phyloP scores from a whole-genome alignment of 1,284 basidiomycete genomes.

The Pholiota adiposa region DNA sequence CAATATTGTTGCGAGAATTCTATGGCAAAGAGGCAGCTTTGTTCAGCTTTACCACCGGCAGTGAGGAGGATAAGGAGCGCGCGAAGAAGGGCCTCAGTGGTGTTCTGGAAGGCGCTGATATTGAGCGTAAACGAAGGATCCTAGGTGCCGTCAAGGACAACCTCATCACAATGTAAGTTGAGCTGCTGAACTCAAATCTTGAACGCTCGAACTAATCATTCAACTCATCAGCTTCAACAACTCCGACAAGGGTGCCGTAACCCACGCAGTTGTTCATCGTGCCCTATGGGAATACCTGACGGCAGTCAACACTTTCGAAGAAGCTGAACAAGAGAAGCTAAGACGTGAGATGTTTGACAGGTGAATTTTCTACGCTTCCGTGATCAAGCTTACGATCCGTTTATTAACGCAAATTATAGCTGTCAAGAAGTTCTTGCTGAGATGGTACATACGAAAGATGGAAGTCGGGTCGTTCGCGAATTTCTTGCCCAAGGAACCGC shows the following conservation, averaged over 20 bases:
- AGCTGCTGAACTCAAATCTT: not conserved
- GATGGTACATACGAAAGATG: slow-evolving; percentile 91
- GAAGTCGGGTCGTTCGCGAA: slow-evolving; percentile 82
- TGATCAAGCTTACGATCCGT: not conserved
- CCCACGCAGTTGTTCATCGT: slow-evolving; percentile 85
- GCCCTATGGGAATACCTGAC: slow-evolving; percentile 78
- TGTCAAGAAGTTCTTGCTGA: slow-evolving; percentile 85
- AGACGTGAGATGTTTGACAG: slow-evolving; percentile 71
- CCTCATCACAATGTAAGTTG: slow-evolving; percentile 72
- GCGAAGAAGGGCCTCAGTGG: slow-evolving; percentile 69
- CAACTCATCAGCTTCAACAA: slow-evolving; percentile 74
- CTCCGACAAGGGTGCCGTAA: slow-evolving; percentile 84
- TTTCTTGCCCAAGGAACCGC: slow-evolving; percentile 81
- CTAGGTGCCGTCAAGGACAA: slow-evolving; percentile 74
- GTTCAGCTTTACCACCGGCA: slow-evolving; percentile 63
- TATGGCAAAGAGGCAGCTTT: slow-evolving; percentile 86
- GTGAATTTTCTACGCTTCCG: slow-evolving; percentile 33
- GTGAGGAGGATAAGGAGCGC: slow-evolving; percentile 61
- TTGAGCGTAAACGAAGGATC: slow-evolving; percentile 68
- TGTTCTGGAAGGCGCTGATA: slow-evolving; percentile 65
- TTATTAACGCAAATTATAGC: slow-evolving; percentile 37
- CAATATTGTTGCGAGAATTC: slow-evolving; percentile 81
- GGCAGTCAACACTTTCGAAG: slow-evolving; percentile 58
- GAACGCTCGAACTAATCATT: not conserved
- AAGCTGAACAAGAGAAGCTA: slow-evolving; percentile 63